Base-by-base conservation (phyloP, 2,329 filamentous ascomycete genomes). In the Colletotrichum gigasporum region DNA sequence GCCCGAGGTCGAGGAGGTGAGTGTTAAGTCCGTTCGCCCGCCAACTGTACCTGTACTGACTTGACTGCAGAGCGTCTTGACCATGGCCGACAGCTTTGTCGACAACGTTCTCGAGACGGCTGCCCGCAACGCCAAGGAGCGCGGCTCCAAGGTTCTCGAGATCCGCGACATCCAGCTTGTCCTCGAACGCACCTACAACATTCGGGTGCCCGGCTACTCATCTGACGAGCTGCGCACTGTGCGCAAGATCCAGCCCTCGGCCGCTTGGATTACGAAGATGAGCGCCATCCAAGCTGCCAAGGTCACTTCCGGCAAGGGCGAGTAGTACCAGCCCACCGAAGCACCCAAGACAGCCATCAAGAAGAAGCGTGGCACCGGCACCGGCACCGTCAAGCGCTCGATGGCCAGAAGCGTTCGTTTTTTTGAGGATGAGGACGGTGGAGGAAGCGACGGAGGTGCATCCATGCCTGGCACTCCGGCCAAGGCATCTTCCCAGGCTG, bases 201-300 rank as follows among this genome's bases (percentile, higher is more conserved):
- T 96, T 72, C 91, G 92, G 59, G 94, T 99, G 63, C 96, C 96
- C 0, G 96, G 96, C 11, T 98, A 97, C 79, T 93, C 93, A 0
- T 92, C 94, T 3, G 96, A 99, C 74, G 96, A 99, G 79, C 87
- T 97, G 65, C 90, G 96, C 61, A 97, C 94, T 0, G 95, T 98
- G 28, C 90, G 94, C 76, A 97, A 97, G 82, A 91, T 96, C 55
- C 91, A 96, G 75, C 96, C 96, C 2, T 90, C 93, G 18, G 83
- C 91, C 14, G 92, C 89, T 20, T 99, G 96, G 94, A 95, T 96
- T 67, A 91, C 92, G 69, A 99, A 99, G 84, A 96, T 99, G 91
- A 95, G 94, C 72, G 95, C 96, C 22, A 91, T 99, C 14, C 94
- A 97, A 79, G 95, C 94, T 2, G 93, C 94, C 47, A 98, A 98